phyloP scores from a whole-genome alignment of 2,329 filamentous ascomycete genomes.

The Epichloe typhina region DNA sequence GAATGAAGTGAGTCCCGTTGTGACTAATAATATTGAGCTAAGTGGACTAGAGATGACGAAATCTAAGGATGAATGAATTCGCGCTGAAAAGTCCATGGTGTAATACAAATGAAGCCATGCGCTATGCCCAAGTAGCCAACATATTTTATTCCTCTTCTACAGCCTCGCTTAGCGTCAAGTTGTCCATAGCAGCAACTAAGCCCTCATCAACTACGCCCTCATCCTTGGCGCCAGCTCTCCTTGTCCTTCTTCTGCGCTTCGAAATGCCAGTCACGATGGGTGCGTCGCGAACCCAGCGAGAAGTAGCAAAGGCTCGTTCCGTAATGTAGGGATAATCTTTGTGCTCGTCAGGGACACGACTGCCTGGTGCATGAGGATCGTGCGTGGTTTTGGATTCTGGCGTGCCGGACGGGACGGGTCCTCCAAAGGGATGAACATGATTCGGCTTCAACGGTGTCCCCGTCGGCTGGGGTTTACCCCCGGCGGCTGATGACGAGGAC shows the following conservation, averaged over 20 bases:
- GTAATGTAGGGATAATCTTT: slow-evolving; percentile 59
- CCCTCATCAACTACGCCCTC: not conserved
- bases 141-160: not conserved
- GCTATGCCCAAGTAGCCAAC: too few species aligned
- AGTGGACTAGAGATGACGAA: too few species aligned
- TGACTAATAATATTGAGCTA: too few species aligned
- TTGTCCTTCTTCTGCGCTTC: slow-evolving; percentile 25
- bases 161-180: not conserved
- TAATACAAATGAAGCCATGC: too few species aligned
- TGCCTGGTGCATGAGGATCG: not conserved
- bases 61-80: too few species aligned
- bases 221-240: not conserved
- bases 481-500: slow-evolving; percentile 23
- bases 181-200: not conserved
- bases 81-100: too few species aligned
- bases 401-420: not conserved
- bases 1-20: too few species aligned
- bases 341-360: slow-evolving; percentile 26
- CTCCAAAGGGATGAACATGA: not conserved
- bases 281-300: slow-evolving; percentile 54
- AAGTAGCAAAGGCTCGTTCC: slow-evolving; percentile 54
- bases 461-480: slow-evolving; percentile 2
- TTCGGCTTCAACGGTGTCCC: slow-evolving; percentile 8
- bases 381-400: not conserved
- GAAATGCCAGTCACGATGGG: slow-evolving; percentile 25